Percentiles rank a stretch among this genome's conserved stretches.
These are phyloP conservation scores for Melanopsichium pennsylvanicum DNA, from an alignment of 1,284 basidiomycete genomes.

Conservation along the genomic window DNA sequence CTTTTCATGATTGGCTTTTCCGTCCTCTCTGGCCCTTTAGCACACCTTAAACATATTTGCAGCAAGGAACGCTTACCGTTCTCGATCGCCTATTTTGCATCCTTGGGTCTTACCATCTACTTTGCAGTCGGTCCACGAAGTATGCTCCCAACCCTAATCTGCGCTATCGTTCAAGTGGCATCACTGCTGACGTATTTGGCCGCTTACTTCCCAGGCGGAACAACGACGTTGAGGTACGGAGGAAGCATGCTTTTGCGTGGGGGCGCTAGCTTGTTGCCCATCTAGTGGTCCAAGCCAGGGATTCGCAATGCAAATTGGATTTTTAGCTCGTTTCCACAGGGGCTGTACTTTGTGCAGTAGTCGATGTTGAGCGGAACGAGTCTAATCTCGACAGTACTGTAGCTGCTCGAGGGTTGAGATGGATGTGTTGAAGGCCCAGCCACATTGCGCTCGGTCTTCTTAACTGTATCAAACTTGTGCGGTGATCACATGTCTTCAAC, in stretches of 20 bases:
- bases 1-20: conserved; percentile 64
- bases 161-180: conserved; percentile 56
- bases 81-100: conserved; percentile 69
- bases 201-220: conserved; percentile 63
- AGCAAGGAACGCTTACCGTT: conserved; percentile 69
- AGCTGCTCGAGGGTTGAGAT: too few relatives aligned
- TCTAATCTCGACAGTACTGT: too few relatives aligned
- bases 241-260: conserved; percentile 58
- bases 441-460: too few relatives aligned
- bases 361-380: too few relatives aligned
- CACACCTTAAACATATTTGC: conserved; percentile 60
- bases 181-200: conserved; percentile 60
- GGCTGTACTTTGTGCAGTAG: too few relatives aligned
- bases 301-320: neutral
- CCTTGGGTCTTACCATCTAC: conserved; percentile 62
- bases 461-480: too few relatives aligned
- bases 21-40: conserved; percentile 60
- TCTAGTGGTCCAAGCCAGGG: conserved; percentile 9
- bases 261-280: conserved; percentile 57
- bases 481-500: too few relatives aligned
- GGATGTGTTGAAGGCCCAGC: too few relatives aligned
- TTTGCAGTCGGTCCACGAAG: conserved; percentile 62
- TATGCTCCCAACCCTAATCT: conserved; percentile 56
- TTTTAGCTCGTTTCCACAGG: too few relatives aligned
- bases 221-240: conserved; percentile 61